A percentile compares a stretch with the other conserved stretches of the same genome.
phyloP scores from a whole-genome alignment of 768 basidiomycete genomes.

The Saitozyma sp. region DNA sequence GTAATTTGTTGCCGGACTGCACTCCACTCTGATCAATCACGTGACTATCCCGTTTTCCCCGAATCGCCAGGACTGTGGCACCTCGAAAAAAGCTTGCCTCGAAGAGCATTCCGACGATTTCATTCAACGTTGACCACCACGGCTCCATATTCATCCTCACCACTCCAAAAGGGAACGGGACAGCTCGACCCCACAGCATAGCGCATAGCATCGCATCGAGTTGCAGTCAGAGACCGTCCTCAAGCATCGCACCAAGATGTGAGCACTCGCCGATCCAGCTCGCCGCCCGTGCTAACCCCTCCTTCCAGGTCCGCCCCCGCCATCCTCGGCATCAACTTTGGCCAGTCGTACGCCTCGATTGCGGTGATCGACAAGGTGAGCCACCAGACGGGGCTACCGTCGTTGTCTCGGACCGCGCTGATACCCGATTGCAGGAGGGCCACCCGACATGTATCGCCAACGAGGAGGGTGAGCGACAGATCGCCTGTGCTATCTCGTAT shows the following conservation, averaged over 20 bases:
- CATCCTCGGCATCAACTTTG: constrained; percentile 87
- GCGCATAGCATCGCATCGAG: background rate
- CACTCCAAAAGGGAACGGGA: background rate
- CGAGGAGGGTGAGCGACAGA: constrained; percentile 97
- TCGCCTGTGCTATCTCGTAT: constrained; percentile 89
- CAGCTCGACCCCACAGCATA: too few species aligned
- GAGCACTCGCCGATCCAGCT: background rate
- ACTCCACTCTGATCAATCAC: too few species aligned
- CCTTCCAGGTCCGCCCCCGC: constrained; percentile 30
- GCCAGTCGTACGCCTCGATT: constrained; percentile 91
- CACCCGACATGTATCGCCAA: constrained; percentile 94
- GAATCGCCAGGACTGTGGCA: too few species aligned
- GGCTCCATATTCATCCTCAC: background rate
- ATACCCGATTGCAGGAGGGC: constrained; percentile 64
- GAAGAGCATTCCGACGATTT: too few species aligned
- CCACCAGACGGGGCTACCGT: background rate
- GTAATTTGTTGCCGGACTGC: too few species aligned
- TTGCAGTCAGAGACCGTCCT: background rate
- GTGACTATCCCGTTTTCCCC: too few species aligned
- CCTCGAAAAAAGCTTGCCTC: too few species aligned
- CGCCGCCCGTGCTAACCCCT: background rate
- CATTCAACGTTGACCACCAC: too few species aligned
- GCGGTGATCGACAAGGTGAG: constrained; percentile 89
- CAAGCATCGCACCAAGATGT: constrained; percentile 7
- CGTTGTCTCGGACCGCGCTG: background rate